Conservation (phyloP, 2,329 filamentous ascomycete genomes). For the Bipolaris oryzae region DNA sequence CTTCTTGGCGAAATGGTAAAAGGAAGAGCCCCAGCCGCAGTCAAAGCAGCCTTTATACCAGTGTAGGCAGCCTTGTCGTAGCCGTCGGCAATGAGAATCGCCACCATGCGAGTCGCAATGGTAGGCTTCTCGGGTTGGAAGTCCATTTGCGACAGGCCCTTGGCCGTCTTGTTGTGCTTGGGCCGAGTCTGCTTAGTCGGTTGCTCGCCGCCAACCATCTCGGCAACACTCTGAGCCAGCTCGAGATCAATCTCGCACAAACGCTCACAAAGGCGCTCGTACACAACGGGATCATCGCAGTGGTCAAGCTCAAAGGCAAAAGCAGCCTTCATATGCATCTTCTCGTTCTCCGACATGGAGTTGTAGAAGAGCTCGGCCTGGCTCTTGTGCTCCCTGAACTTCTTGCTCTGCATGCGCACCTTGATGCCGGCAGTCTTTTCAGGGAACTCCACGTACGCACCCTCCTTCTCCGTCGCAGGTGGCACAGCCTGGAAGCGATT, state of each 20-base stretch:
- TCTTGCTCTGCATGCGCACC: constrained; percentile 68
- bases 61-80: constrained; percentile 71
- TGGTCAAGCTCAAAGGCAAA: constrained; percentile 78
- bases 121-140: constrained; percentile 67
- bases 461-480: constrained; percentile 66
- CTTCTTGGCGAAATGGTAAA: constrained; percentile 75
- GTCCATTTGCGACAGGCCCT: constrained; percentile 71
- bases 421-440: constrained; percentile 73
- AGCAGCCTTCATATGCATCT: constrained; percentile 65
- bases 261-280: constrained; percentile 70
- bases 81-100: constrained; percentile 78
- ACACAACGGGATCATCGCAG: constrained; percentile 79
- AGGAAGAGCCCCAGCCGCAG: constrained; percentile 67
- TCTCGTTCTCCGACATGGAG: constrained; percentile 71
- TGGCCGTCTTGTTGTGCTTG: constrained; percentile 73
- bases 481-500: constrained; percentile 70
- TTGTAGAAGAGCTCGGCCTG: constrained; percentile 87
- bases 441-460: constrained; percentile 72
- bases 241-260: constrained; percentile 74
- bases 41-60: constrained; percentile 68
- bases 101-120: constrained; percentile 73
- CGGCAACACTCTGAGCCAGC: constrained; percentile 71
- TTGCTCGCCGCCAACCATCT: constrained; percentile 69
- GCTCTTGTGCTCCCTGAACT: constrained; percentile 78
- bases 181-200: constrained; percentile 59